Percentiles rank a stretch among this genome's conserved stretches.
Conservation (phyloP, 108 stramenopile species). For the Cylindrotheca fusiformis region DNA sequence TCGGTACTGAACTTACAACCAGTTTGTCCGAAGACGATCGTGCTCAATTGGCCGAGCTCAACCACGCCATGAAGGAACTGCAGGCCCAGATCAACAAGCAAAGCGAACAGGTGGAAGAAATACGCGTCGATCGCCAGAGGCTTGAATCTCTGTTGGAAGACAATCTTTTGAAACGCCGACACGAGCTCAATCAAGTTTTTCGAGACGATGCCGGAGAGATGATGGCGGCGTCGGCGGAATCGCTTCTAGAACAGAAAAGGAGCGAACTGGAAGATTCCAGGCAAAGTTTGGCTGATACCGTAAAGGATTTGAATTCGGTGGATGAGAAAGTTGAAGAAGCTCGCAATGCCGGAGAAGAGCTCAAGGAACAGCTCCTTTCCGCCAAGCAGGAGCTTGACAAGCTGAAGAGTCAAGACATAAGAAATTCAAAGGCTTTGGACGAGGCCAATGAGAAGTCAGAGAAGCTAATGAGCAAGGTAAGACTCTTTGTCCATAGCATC, state of each 20-base stretch:
- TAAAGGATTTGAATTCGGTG: slow-evolving; percentile 50
- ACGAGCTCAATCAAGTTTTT: slow-evolving; percentile 63
- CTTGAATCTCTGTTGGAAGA: slow-evolving; percentile 78
- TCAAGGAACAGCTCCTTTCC: slow-evolving; percentile 56
- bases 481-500: slow-evolving; percentile 22
- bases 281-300: slow-evolving; percentile 67
- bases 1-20: slow-evolving; percentile 76
- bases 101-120: slow-evolving; percentile 58
- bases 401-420: slow-evolving; percentile 62
- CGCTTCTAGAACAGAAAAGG: slow-evolving; percentile 46
- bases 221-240: slow-evolving; percentile 23
- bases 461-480: slow-evolving; percentile 78
- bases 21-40: slow-evolving; percentile 69
- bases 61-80: slow-evolving; percentile 43
- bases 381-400: slow-evolving; percentile 81
- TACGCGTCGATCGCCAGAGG: slow-evolving; percentile 57
- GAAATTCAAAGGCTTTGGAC: slow-evolving; percentile 59
- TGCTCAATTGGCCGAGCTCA: slow-evolving; percentile 46
- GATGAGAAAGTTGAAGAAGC: slow-evolving; percentile 59
- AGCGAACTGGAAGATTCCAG: slow-evolving; percentile 56
- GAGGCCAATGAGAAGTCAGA: slow-evolving; percentile 70
- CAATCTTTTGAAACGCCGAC: slow-evolving; percentile 79
- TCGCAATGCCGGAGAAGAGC: slow-evolving; percentile 42
- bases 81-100: slow-evolving; percentile 61
- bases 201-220: slow-evolving; percentile 26